These are phyloP conservation scores for Ophiostoma pallidulum DNA, from an alignment of 2,329 filamentous ascomycete genomes.

Conservation along the genomic window DNA sequence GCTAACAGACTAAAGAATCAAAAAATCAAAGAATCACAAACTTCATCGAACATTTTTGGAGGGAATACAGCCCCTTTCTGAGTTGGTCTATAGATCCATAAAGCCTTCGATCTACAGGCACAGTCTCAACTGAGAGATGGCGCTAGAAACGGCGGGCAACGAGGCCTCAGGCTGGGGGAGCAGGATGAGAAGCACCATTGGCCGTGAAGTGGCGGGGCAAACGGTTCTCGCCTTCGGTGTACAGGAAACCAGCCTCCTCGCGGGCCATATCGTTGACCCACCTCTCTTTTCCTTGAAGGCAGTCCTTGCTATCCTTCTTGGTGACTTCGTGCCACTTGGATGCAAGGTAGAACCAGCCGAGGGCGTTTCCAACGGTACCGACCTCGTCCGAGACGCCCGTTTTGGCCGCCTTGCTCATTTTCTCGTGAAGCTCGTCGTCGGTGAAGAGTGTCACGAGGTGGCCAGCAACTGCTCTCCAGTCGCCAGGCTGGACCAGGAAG, in stretches of 20 bases:
- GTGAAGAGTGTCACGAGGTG: constrained; percentile 59
- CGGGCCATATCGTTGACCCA: constrained; percentile 72
- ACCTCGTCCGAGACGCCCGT: constrained; percentile 70
- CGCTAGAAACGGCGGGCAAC: neutral
- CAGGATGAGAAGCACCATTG: constrained; percentile 14
- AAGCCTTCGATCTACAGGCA: no score
- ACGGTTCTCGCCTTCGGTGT: constrained; percentile 49
- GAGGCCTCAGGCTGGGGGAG: neutral
- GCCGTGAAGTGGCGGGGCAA: constrained; percentile 42
- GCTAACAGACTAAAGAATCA: no score
- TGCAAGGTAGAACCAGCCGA: constrained; percentile 71
- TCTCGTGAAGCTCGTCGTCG: constrained; percentile 52
- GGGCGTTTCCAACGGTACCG: constrained; percentile 67
- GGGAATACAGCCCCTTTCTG: no score
- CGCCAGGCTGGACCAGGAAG: constrained; percentile 62
- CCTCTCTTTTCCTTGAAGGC: constrained; percentile 47
- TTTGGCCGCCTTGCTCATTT: constrained; percentile 56
- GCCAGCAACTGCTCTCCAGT: constrained; percentile 58
- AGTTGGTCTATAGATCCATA: no score
- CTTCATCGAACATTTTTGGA: no score
- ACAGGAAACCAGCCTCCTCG: constrained; percentile 51
- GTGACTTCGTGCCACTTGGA: constrained; percentile 49
- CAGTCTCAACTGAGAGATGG: no score
- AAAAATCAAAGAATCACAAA: no score
- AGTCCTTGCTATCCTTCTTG: constrained; percentile 30